Conservation (phyloP, 495 filamentous ascomycete species). For the Aspergillus leporis region DNA sequence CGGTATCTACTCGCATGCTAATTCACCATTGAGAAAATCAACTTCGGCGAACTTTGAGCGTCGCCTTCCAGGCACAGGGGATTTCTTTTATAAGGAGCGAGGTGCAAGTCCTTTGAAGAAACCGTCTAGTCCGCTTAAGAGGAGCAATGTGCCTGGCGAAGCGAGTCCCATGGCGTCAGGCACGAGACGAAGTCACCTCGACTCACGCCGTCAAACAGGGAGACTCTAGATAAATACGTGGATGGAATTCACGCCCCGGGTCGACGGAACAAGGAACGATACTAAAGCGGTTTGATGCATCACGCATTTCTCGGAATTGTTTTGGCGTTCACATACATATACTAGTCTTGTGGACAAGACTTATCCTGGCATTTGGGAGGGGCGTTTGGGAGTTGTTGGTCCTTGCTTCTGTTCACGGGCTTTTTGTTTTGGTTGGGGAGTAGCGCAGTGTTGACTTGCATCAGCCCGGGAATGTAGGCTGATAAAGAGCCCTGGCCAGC, state of each 20-base stretch:
- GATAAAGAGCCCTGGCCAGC: constrained; percentile 8
- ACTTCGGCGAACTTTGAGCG: constrained; percentile 46
- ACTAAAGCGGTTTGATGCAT: constrained; percentile 8
- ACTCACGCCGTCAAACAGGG: constrained; percentile 40
- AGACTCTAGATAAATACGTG: constrained; percentile 30
- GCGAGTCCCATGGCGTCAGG: constrained; percentile 29
- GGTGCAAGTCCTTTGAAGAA: constrained; percentile 37
- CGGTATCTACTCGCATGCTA: constrained; percentile 76
- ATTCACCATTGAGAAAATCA: constrained; percentile 74
- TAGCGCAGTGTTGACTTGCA: background rate
- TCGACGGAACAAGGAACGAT: background rate
- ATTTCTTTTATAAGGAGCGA: constrained; percentile 44
- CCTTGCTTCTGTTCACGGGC: background rate
- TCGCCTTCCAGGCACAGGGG: constrained; percentile 35
- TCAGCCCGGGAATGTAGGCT: constrained; percentile 23
- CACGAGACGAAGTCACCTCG: constrained; percentile 31
- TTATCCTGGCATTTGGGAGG: constrained; percentile 18
- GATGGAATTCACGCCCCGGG: constrained; percentile 9
- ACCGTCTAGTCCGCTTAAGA: constrained; percentile 44
- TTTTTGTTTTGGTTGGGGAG: background rate
- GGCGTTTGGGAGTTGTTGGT: constrained; percentile 14
- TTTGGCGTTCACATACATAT: constrained; percentile 4
- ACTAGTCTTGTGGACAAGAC: constrained; percentile 9
- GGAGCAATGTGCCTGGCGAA: constrained; percentile 40
- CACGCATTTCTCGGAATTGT: constrained; percentile 4